Conservation (phyloP, 208 protist genomes). For the Leishmania guyanensis region DNA sequence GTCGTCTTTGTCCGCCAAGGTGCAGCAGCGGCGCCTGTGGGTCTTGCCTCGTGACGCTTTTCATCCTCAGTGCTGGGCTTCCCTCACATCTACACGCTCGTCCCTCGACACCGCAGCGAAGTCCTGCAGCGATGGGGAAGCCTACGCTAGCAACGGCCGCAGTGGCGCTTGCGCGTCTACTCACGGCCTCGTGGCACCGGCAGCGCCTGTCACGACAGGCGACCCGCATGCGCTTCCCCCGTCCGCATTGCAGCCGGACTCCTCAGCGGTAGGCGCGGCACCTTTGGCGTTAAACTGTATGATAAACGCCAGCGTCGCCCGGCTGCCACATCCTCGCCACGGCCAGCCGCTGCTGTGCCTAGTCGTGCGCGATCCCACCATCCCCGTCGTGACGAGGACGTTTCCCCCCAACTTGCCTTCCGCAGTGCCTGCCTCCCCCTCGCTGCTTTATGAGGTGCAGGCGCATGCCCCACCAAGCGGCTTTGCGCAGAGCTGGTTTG, state of each 20-base stretch:
- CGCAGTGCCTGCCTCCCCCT: neutral
- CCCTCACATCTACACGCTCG: neutral
- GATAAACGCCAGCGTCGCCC: slow-evolving; percentile 15
- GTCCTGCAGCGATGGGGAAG: neutral
- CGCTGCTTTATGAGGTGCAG: slow-evolving; percentile 17
- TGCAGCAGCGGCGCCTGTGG: slow-evolving; percentile 14
- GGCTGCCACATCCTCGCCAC: slow-evolving; percentile 72
- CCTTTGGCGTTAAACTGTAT: neutral
- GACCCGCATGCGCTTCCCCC: neutral
- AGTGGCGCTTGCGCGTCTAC: slow-evolving; percentile 1
- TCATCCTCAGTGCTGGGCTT: neutral
- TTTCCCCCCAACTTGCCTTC: neutral
- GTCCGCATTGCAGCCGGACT: neutral
- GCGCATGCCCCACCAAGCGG: slow-evolving; percentile 17
- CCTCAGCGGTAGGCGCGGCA: neutral
- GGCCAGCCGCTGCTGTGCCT: slow-evolving; percentile 50
- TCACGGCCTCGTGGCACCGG: slow-evolving; percentile 12
- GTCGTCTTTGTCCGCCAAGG: neutral
- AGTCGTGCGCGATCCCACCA: neutral
- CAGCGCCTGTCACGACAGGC: neutral
- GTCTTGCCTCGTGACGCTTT: slow-evolving; percentile 17
- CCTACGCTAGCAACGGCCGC: neutral
- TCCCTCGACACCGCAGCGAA: neutral
- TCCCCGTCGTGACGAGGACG: neutral
- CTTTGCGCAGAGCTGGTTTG: slow-evolving; percentile 32